Conservation (phyloP, 192 early-diverging fungal species). For the Coemansia biformis region DNA sequence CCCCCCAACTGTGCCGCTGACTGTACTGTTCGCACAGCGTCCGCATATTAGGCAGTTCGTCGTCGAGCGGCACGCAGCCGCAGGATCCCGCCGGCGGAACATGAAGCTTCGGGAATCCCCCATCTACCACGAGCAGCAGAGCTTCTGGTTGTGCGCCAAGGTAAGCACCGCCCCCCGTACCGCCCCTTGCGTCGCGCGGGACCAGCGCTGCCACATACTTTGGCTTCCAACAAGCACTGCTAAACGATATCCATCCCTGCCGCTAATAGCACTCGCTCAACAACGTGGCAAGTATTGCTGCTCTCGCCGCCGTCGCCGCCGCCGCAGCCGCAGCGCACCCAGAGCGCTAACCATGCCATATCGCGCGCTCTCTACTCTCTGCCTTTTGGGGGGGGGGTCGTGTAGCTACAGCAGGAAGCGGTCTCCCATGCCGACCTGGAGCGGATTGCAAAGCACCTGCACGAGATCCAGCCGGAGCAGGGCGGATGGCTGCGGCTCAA, state of each 20-base stretch:
- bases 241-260: background rate
- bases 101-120: conserved; percentile 46
- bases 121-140: conserved; percentile 51
- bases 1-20: too few relatives aligned
- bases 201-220: too few relatives aligned
- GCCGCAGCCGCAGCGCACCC: too few relatives aligned
- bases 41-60: conserved; percentile 22
- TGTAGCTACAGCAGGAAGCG: conserved; percentile 41
- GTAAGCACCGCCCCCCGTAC: conserved; percentile 14
- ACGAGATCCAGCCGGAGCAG: conserved; percentile 25
- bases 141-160: conserved; percentile 52
- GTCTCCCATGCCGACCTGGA: conserved; percentile 44
- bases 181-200: too few relatives aligned
- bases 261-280: conserved; percentile 47
- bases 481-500: conserved; percentile 39
- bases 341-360: too few relatives aligned
- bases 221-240: too few relatives aligned
- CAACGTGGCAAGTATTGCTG: conserved; percentile 43
- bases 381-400: too few relatives aligned
- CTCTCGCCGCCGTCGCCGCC: too few relatives aligned
- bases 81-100: conserved; percentile 8
- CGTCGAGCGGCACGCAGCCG: conserved; percentile 19
- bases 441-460: conserved; percentile 39
- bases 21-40: too few relatives aligned
- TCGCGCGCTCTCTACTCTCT: too few relatives aligned